Base-by-base conservation (phyloP, 805 yeast genomes). In the Starmerella gropengiesseri region DNA sequence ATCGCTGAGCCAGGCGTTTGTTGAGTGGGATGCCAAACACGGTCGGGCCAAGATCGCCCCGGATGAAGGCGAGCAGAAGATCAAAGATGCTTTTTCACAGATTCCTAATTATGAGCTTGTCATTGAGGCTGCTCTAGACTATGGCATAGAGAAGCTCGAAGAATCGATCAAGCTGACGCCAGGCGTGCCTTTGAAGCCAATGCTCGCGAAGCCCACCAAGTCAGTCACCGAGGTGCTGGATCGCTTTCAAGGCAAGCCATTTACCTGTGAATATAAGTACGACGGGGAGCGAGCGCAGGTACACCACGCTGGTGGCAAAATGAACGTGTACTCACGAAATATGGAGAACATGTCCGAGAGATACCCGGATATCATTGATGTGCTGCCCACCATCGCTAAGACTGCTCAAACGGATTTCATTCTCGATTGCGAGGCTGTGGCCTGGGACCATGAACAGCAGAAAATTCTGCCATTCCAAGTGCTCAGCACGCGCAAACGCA, bases 231-330 rank as follows among this genome's bases (percentile, higher is more conserved):
- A 91, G 58, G 83, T 91, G 1, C 68, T 91, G 47, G 95, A 91
- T 59, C 68, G 94, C 44, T 87, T 91, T 59, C 81, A 81, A 50
- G 85, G 78, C 35, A 80, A 78, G 52, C 74, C 74, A 45, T 91
- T 91, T 57, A 87, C 96, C 0, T 89, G 96, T 60, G 98, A 91
- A 60, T 91, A 87, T 64, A 91, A 91, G 57, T 91, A 91, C 56
- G 98, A 91, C 60, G 98, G 98, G 34, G 98, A 91, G 63, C 73
- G 98, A 54, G 97, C 97, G 0, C 98, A 91, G 60, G 79, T 91
- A 9, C 98, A 91, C 61, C 61, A 80, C 22, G 61, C 69, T 0
- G 89, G 91, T 2, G 65, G 66, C 7, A 62, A 70, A 9, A 78
- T 85, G 53, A 69, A 73, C 43, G 80, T 91, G 11, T 91, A 84